These are phyloP conservation scores for Triticum urartu DNA, from an alignment of 176 grass and related monocot species.

Conservation along the genomic window DNA sequence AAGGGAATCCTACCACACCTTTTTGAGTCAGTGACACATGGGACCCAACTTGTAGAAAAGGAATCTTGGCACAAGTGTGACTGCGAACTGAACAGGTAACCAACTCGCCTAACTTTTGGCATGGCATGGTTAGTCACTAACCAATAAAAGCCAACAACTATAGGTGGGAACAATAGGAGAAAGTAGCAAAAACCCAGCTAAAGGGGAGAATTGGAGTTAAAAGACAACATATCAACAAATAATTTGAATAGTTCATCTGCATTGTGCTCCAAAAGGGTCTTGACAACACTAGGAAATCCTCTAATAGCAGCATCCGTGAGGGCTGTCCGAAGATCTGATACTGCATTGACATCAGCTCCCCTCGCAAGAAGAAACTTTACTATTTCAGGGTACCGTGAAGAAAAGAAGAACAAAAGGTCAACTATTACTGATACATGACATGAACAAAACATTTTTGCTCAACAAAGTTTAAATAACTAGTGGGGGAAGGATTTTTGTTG, in stretches of 20 bases:
- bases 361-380: slow-evolving; percentile 30
- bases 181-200: neutral
- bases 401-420: neutral
- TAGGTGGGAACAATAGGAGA: neutral
- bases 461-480: neutral
- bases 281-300: slow-evolving; percentile 16
- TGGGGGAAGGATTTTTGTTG: neutral
- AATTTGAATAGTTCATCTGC: neutral
- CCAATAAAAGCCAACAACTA: neutral
- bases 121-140: neutral
- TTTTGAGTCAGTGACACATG: neutral
- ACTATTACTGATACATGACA: neutral
- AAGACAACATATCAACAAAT: neutral
- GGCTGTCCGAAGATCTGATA: slow-evolving; percentile 20
- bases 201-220: neutral
- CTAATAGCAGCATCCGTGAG: slow-evolving; percentile 16
- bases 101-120: neutral
- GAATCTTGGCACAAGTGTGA: neutral
- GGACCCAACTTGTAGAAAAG: neutral
- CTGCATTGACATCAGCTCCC: slow-evolving; percentile 31
- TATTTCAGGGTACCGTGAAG: slow-evolving; percentile 33
- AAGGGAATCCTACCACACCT: neutral
- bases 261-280: slow-evolving; percentile 28
- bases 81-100: neutral
- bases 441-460: neutral